Percentiles rank a stretch among this genome's conserved stretches.
Conservation (phyloP, 805 yeast species). For the Yarrowia deformans region DNA sequence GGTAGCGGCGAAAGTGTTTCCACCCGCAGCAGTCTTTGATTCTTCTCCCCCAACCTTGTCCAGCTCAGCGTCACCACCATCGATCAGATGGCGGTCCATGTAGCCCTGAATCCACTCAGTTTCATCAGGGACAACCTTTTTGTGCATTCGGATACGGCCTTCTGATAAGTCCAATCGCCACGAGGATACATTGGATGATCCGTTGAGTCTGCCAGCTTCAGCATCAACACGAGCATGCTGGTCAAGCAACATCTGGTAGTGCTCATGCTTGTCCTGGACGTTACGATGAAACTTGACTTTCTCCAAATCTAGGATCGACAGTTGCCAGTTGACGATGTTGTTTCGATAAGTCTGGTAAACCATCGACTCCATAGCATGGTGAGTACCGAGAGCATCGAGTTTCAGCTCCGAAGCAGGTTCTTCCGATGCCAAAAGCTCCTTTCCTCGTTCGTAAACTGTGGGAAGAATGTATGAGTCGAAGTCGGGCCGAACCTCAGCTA, state of each 20-base stretch:
- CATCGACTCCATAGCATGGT: slow-evolving; percentile 29
- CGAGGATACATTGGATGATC: slow-evolving; percentile 44
- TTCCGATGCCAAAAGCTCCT: slow-evolving; percentile 5
- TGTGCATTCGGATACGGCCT: slow-evolving; percentile 71
- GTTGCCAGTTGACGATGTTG: slow-evolving; percentile 44
- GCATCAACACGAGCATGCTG: slow-evolving; percentile 58
- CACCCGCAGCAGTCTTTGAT: background rate
- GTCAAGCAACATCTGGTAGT: slow-evolving; percentile 57
- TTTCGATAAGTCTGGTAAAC: slow-evolving; percentile 39
- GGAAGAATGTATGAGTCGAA: slow-evolving; percentile 18
- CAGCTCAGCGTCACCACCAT: slow-evolving; percentile 10
- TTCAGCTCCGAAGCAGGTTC: background rate
- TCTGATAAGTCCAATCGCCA: slow-evolving; percentile 74
- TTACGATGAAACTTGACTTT: slow-evolving; percentile 59
- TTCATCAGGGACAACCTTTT: slow-evolving; percentile 63
- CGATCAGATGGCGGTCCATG: slow-evolving; percentile 27
- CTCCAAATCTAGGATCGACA: slow-evolving; percentile 46
- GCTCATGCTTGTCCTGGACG: slow-evolving; percentile 71
- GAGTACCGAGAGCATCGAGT: slow-evolving; percentile 5
- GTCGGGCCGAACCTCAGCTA: slow-evolving; percentile 11
- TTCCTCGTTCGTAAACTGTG: slow-evolving; percentile 12
- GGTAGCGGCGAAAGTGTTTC: background rate
- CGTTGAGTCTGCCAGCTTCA: slow-evolving; percentile 47
- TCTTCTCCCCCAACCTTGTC: background rate
- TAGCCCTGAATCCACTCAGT: slow-evolving; percentile 46